Evolutionary conservation across 495 filamentous ascomycete species (phyloP).

Genomic region (Evernia prunastri): DNA sequence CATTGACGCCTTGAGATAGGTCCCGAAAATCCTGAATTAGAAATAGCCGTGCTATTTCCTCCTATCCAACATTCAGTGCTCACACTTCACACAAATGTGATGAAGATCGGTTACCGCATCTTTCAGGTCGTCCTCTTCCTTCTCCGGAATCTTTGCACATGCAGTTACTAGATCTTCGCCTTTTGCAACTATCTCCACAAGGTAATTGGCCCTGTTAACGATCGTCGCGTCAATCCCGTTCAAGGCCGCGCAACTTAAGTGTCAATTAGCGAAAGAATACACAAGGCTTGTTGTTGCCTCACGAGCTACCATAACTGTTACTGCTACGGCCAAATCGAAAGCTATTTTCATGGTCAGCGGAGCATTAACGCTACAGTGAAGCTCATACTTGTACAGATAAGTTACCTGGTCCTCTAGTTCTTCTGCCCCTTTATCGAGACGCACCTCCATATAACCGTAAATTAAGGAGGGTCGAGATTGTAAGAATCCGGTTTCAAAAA

Average conservation of each 20-base stretch:
- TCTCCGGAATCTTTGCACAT: slow-evolving; percentile 56
- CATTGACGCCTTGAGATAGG: background rate
- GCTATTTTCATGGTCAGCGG: slow-evolving; percentile 24
- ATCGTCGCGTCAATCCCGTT: slow-evolving; percentile 72
- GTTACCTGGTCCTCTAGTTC: slow-evolving; percentile 69
- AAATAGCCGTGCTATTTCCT: slow-evolving; percentile 26
- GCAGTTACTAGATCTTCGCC: slow-evolving; percentile 70
- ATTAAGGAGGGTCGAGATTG: slow-evolving; percentile 49
- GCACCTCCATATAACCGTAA: slow-evolving; percentile 87
- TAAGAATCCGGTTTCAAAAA: slow-evolving; percentile 72
- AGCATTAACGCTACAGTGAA: background rate
- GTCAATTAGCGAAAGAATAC: slow-evolving; percentile 6
- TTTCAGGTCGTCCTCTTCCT: slow-evolving; percentile 55
- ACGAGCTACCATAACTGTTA: slow-evolving; percentile 77
- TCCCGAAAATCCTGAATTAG: slow-evolving; percentile 23
- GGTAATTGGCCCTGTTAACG: slow-evolving; percentile 67
- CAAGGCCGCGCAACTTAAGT: slow-evolving; percentile 62
- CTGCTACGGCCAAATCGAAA: slow-evolving; percentile 60
- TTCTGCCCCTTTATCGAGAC: slow-evolving; percentile 52
- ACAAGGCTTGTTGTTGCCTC: slow-evolving; percentile 18
- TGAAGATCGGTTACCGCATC: slow-evolving; percentile 43
- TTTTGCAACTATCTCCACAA: slow-evolving; percentile 60
- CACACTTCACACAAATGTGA: background rate
- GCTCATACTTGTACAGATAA: slow-evolving; percentile 69
- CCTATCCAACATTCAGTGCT: slow-evolving; percentile 10